Percentiles rank a stretch among this genome's conserved stretches.
These are phyloP conservation scores for Chlamydomonas incerta DNA, from an alignment of 139 green algal species.

Conservation along the genomic window DNA sequence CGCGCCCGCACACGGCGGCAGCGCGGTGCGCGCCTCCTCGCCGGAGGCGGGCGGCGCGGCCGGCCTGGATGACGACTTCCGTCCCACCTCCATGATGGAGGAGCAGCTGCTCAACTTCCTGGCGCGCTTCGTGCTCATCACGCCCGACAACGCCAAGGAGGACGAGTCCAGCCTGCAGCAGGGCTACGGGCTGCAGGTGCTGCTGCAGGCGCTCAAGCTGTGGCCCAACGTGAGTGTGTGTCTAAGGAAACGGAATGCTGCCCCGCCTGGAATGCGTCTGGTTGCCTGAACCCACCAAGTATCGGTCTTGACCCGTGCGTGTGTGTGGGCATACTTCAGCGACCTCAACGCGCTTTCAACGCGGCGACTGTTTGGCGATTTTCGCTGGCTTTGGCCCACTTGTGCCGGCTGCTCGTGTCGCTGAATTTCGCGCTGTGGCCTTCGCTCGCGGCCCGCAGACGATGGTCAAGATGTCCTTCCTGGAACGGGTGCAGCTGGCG, in stretches of 20 bases:
- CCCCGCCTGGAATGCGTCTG: too few relatives aligned
- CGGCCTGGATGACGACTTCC: neutral
- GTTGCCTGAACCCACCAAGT: too few relatives aligned
- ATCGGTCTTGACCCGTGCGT: too few relatives aligned
- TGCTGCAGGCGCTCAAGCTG: constrained; percentile 56
- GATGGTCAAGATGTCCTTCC: constrained; percentile 80
- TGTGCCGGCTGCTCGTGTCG: neutral
- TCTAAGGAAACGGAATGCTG: too few relatives aligned
- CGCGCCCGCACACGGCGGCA: too few relatives aligned
- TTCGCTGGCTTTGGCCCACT: neutral
- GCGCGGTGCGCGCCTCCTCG: neutral
- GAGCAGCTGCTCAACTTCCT: constrained; percentile 93
- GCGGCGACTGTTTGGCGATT: too few relatives aligned
- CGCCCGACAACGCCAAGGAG: constrained; percentile 39
- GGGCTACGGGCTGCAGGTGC: constrained; percentile 53
- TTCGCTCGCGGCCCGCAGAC: neutral
- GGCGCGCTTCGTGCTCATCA: constrained; percentile 75
- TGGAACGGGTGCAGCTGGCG: constrained; percentile 77
- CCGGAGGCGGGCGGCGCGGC: neutral
- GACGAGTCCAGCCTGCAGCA: constrained; percentile 47
- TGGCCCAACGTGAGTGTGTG: constrained; percentile 40
- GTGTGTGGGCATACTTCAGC: too few relatives aligned
- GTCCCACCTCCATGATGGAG: constrained; percentile 69
- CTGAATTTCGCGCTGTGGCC: too few relatives aligned
- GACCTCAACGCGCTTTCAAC: too few relatives aligned